Percentiles rank a stretch among this genome's conserved stretches.
Conservation (phyloP, 1,284 basidiomycete species). For the Trichosporon inkin region DNA sequence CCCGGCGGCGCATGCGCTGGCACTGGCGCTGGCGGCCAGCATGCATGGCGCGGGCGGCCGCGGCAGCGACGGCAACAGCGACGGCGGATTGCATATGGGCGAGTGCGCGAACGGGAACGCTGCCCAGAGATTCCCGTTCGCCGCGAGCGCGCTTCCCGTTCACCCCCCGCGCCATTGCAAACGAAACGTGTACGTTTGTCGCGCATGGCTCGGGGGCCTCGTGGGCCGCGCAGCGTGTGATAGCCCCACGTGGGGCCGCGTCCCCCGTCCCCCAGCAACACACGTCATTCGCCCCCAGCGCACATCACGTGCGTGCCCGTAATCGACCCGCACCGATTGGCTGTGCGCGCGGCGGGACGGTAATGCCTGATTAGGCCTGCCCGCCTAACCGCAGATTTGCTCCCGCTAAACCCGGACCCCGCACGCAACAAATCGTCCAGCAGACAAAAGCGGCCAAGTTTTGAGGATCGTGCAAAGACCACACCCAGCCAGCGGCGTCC, state of each 20-base stretch:
- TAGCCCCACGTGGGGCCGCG: slow-evolving; percentile 2
- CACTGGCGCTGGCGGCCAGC: not conserved
- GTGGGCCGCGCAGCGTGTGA: not conserved
- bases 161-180: not conserved
- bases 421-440: not conserved
- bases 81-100: not conserved
- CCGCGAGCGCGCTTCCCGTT: not conserved
- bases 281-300: not conserved
- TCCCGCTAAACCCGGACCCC: not conserved
- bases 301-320: not conserved
- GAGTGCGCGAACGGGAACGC: not conserved
- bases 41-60: too few relatives aligned
- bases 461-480: not conserved
- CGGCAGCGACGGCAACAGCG: not conserved
- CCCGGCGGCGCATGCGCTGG: not conserved
- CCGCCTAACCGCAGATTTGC: not conserved
- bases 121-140: not conserved
- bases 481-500: not conserved
- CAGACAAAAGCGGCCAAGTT: slow-evolving; percentile 2
- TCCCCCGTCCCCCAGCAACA: too few relatives aligned
- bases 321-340: not conserved
- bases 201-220: not conserved
- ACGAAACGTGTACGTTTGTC: not conserved
- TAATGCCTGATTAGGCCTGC: not conserved
- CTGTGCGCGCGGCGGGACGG: not conserved